A percentile compares a stretch with the other conserved stretches of the same genome.
Conservation (phyloP, 306 rosid genomes). For the Medicago lupulina region DNA sequence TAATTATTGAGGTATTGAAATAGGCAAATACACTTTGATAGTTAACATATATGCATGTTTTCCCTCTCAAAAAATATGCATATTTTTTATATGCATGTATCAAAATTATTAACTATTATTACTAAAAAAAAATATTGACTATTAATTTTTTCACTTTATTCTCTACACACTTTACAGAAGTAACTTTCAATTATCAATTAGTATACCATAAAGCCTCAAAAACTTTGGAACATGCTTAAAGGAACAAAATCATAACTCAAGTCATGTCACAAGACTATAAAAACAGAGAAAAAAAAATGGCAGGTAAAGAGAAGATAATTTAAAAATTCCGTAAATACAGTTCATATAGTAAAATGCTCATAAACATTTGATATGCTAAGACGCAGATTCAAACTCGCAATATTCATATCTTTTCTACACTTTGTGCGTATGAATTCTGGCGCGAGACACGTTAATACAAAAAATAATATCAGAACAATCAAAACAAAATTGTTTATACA, state of each 20-base stretch:
- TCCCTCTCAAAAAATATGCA: not conserved
- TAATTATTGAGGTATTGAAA: not conserved
- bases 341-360: not conserved
- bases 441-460: not conserved
- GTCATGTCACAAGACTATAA: not conserved
- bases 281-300: not conserved
- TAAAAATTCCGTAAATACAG: not conserved
- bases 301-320: not conserved
- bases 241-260: not conserved
- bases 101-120: not conserved
- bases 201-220: not conserved
- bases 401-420: not conserved
- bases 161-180: not conserved
- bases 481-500: not conserved
- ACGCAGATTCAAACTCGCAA: too few species aligned
- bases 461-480: not conserved
- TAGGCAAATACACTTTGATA: not conserved
- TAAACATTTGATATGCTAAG: not conserved
- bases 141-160: not conserved
- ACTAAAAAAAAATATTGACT: not conserved
- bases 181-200: not conserved
- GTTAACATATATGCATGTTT: not conserved
- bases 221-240: constrained; percentile 4
- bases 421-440: too few species aligned
- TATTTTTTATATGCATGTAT: not conserved